Percentiles rank a stretch among this genome's conserved stretches.
Conservation (phyloP, 2,329 filamentous ascomycete genomes). For the Cladosporium sp. region DNA sequence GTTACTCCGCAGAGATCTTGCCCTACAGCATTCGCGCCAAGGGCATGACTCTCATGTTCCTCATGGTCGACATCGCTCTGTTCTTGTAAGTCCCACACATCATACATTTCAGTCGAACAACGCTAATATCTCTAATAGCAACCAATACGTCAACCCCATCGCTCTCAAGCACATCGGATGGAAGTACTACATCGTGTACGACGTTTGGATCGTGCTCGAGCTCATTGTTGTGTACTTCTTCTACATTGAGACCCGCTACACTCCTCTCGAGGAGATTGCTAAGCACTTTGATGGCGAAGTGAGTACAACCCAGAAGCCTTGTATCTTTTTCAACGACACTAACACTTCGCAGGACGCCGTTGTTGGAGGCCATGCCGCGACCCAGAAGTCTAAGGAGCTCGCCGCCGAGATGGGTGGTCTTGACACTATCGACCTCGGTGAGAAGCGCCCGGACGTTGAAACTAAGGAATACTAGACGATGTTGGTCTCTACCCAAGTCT, state of each 20-base stretch:
- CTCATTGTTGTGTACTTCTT: slow-evolving; percentile 35
- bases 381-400: slow-evolving; percentile 34
- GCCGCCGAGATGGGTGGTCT: slow-evolving; percentile 31
- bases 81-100: slow-evolving; percentile 34
- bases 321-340: not conserved
- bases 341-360: slow-evolving; percentile 40
- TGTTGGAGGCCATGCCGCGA: slow-evolving; percentile 38
- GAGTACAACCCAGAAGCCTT: not conserved
- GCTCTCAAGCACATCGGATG: slow-evolving; percentile 30
- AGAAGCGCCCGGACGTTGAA: slow-evolving; percentile 28
- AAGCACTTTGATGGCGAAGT: slow-evolving; percentile 42
- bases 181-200: slow-evolving; percentile 37
- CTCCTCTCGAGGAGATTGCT: slow-evolving; percentile 48
- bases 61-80: slow-evolving; percentile 47
- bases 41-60: slow-evolving; percentile 47
- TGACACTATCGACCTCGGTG: slow-evolving; percentile 24
- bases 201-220: slow-evolving; percentile 36
- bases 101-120: not conserved
- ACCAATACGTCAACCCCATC: slow-evolving; percentile 39
- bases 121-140: slow-evolving; percentile 18
- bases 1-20: slow-evolving; percentile 50
- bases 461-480: slow-evolving; percentile 26
- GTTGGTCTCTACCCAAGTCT: not conserved
- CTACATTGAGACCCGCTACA: slow-evolving; percentile 47
- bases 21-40: slow-evolving; percentile 49